phyloP scores from a whole-genome alignment of 208 protist species.

The Leishmania guyanensis region DNA sequence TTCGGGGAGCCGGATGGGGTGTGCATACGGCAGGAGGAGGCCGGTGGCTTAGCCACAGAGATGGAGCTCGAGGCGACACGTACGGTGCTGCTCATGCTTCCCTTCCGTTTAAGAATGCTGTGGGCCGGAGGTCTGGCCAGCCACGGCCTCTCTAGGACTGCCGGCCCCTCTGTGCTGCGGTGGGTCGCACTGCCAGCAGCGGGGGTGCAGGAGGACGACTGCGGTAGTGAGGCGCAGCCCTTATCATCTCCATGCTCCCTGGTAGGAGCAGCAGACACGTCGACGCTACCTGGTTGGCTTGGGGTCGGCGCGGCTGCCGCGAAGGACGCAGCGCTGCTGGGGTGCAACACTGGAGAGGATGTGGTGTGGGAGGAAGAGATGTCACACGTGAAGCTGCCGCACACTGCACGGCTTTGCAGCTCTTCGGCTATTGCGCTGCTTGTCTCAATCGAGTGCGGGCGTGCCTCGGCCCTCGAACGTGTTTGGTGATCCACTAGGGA shows the following conservation, averaged over 20 bases:
- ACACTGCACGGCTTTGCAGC: neutral
- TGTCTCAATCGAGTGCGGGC: too few relatives aligned
- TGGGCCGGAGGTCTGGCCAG: neutral
- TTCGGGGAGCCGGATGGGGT: neutral
- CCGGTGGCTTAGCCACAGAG: neutral
- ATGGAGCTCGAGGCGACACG: neutral
- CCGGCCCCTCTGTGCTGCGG: too few relatives aligned
- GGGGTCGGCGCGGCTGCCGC: neutral
- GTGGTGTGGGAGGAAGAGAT: neutral
- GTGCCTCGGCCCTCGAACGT: neutral
- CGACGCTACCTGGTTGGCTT: neutral
- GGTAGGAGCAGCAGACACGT: neutral
- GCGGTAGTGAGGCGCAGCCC: neutral
- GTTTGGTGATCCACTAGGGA: neutral
- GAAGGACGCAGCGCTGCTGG: neutral
- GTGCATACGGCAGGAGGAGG: neutral
- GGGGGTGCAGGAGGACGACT: neutral
- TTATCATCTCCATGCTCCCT: neutral
- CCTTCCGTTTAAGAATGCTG: conserved; percentile 10
- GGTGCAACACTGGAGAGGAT: conserved; percentile 1
- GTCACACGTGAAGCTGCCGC: neutral
- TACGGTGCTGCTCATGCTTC: neutral
- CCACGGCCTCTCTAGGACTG: conserved; percentile 8
- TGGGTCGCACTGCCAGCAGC: too few relatives aligned
- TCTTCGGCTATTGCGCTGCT: neutral